Evolutionary conservation across 805 yeast species (phyloP).

Genomic region (Blastobotrys mokoenaii): DNA sequence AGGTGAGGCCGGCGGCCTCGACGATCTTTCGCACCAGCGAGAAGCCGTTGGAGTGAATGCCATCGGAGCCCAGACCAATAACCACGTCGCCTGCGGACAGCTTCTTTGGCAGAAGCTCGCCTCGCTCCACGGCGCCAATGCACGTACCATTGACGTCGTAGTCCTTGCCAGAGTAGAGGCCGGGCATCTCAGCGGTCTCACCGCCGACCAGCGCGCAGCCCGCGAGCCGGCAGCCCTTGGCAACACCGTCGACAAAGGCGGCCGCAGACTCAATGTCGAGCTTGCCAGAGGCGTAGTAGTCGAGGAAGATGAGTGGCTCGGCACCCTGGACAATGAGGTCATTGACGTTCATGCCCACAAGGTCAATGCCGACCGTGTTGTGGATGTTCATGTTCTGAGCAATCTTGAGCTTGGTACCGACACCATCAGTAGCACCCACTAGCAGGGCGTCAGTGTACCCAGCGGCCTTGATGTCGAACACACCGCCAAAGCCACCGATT

Average conservation of each 20-base stretch:
- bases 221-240: constrained; percentile 87
- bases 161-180: constrained; percentile 91
- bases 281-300: constrained; percentile 93
- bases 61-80: constrained; percentile 83
- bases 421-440: constrained; percentile 99
- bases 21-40: constrained; percentile 89
- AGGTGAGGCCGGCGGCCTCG: constrained; percentile 63
- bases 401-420: constrained; percentile 91
- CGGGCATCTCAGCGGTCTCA: constrained; percentile 99
- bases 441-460: constrained; percentile 72
- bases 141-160: constrained; percentile 98
- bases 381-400: constrained; percentile 87
- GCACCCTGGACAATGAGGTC: constrained; percentile 99
- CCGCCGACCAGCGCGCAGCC: constrained; percentile 99
- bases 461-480: constrained; percentile 81
- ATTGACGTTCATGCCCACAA: constrained; percentile 98
- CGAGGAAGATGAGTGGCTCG: constrained; percentile 90
- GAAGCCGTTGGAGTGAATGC: constrained; percentile 95
- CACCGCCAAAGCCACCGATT: constrained; percentile 98
- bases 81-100: constrained; percentile 78
- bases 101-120: constrained; percentile 63
- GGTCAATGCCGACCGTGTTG: constrained; percentile 96
- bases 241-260: constrained; percentile 88
- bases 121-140: constrained; percentile 86
- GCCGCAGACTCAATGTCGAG: constrained; percentile 78